Conservation (phyloP, 169 alveolate species). For the Plasmodium vivax region DNA sequence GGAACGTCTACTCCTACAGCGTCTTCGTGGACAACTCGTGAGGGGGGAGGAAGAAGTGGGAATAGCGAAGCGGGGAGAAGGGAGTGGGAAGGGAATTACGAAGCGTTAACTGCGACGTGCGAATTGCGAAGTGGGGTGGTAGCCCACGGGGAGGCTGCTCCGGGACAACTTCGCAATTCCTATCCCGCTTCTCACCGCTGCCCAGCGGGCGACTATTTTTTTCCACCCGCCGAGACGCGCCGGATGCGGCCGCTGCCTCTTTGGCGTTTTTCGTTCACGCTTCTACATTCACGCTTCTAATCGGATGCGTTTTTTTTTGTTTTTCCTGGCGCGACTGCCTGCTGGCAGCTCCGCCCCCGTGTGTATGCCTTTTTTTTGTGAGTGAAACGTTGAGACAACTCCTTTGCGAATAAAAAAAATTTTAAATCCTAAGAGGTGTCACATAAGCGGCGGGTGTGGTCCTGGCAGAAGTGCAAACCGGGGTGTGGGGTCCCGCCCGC, state of each 20-base stretch:
- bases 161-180: not conserved
- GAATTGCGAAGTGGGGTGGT: no score
- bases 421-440: not conserved
- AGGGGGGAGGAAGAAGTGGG: not conserved
- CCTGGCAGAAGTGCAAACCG: not conserved
- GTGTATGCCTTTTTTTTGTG: not conserved
- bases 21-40: slow-evolving; percentile 56
- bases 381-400: not conserved
- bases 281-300: not conserved
- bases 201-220: not conserved
- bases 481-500: not conserved
- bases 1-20: slow-evolving; percentile 43
- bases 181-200: not conserved
- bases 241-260: not conserved
- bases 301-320: not conserved
- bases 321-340: not conserved
- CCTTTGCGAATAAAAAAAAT: not conserved
- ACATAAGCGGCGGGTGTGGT: not conserved
- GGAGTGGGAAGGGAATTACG: not conserved
- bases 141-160: not conserved
- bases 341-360: not conserved
- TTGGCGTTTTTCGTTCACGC: not conserved
- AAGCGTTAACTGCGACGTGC: not conserved
- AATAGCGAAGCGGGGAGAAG: not conserved
- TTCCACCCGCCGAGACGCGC: not conserved